Evolutionary conservation across 2,329 filamentous ascomycete genomes (phyloP).

Genomic region (Lecanosticta acicola): DNA sequence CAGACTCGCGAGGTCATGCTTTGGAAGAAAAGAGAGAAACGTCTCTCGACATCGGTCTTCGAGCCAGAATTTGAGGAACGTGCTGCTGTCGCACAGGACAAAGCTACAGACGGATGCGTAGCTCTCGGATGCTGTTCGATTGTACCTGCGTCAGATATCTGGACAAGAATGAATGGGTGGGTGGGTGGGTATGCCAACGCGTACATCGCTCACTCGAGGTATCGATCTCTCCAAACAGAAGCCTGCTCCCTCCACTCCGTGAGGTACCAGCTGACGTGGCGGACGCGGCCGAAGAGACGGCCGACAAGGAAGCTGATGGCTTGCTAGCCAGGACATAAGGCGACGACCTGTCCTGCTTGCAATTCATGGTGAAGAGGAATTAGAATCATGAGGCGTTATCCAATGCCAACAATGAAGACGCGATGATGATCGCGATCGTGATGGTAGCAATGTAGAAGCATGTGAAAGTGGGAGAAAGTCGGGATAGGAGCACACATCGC

Average conservation of each 20-base stretch:
- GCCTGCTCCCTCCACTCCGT: conserved; percentile 34
- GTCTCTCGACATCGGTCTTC: conserved; percentile 43
- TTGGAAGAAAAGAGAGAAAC: conserved; percentile 39
- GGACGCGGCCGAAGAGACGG: conserved; percentile 28
- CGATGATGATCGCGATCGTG: conserved; percentile 17
- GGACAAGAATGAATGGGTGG: conserved; percentile 3
- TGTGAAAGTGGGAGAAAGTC: conserved; percentile 10
- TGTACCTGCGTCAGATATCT: conserved; percentile 18
- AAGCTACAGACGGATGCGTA: conserved; percentile 46
- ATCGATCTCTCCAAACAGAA: conserved; percentile 48
- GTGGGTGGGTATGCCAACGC: conserved; percentile 9
- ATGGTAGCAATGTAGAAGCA: conserved; percentile 12
- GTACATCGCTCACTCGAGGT: conserved; percentile 38
- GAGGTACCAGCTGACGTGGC: conserved; percentile 32
- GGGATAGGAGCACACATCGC: conserved; percentile 14
- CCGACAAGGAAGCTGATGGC: conserved; percentile 32
- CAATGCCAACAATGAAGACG: conserved; percentile 8
- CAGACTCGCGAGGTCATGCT: conserved; percentile 44
- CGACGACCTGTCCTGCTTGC: conserved; percentile 24
- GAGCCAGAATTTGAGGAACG: conserved; percentile 47
- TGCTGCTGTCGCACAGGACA: conserved; percentile 44
- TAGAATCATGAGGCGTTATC: conserved; percentile 18
- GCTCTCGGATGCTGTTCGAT: conserved; percentile 38
- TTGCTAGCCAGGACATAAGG: conserved; percentile 29
- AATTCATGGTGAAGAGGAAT: conserved; percentile 21